A percentile compares a stretch with the other conserved stretches of the same genome.
phyloP scores from a whole-genome alignment of 306 rosid species.

The Rosa persica region DNA sequence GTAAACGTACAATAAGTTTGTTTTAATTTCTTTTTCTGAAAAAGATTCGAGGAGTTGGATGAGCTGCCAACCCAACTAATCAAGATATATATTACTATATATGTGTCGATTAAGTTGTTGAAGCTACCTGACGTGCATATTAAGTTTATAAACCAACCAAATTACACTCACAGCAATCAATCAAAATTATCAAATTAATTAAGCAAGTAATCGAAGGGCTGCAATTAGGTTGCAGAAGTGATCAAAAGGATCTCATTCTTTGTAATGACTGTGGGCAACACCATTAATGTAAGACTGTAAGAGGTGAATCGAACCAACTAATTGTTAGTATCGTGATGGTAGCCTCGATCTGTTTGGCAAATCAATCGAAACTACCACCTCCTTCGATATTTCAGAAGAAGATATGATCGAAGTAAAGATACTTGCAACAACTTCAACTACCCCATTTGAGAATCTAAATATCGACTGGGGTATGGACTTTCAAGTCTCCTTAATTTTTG shows the following conservation, averaged over 20 bases:
- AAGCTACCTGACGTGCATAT: background rate
- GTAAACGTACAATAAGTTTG: background rate
- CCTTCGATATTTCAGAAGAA: background rate
- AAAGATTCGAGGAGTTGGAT: background rate
- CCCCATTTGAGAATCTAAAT: background rate
- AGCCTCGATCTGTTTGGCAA: background rate
- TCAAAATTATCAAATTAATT: background rate
- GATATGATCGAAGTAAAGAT: background rate
- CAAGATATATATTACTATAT: background rate
- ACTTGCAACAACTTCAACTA: conserved; percentile 4
- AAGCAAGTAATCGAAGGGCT: background rate
- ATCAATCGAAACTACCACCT: background rate
- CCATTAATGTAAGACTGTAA: background rate
- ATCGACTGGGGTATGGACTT: background rate
- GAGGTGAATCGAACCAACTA: background rate
- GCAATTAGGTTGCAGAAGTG: background rate
- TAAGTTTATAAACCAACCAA: background rate
- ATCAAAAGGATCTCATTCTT: background rate
- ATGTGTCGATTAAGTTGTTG: background rate
- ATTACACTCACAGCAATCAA: background rate
- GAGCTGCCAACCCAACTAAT: conserved; percentile 9
- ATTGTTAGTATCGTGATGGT: background rate
- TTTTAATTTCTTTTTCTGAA: background rate
- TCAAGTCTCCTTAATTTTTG: background rate
- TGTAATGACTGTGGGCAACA: background rate